These are phyloP conservation scores for Biancaea sappan DNA, from an alignment of 306 rosid genomes.

Conservation along the genomic window DNA sequence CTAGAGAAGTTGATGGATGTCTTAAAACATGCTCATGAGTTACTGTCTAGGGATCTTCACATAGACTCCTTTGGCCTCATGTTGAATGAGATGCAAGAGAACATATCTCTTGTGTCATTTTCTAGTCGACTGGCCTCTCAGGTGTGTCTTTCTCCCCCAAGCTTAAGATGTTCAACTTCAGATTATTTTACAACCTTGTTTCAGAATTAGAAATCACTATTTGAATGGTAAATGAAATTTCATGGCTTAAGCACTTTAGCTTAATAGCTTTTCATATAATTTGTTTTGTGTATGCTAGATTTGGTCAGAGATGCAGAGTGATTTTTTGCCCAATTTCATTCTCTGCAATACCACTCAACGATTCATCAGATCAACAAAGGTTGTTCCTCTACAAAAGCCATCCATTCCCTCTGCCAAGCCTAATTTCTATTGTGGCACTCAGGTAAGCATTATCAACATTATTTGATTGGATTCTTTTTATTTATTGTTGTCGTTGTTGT, in stretches of 20 bases:
- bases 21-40: slow-evolving; percentile 81
- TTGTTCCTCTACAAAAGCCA: slow-evolving; percentile 89
- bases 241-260: slow-evolving; percentile 25
- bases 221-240: slow-evolving; percentile 29
- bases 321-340: slow-evolving; percentile 88
- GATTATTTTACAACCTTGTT: slow-evolving; percentile 13
- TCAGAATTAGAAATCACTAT: slow-evolving; percentile 22
- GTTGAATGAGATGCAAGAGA: slow-evolving; percentile 99
- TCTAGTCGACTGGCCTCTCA: slow-evolving; percentile 96
- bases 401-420: slow-evolving; percentile 95
- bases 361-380: slow-evolving; percentile 80
- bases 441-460: slow-evolving; percentile 51
- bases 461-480: not conserved
- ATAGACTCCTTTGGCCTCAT: slow-evolving; percentile 83
- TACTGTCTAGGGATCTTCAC: slow-evolving; percentile 78
- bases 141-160: slow-evolving; percentile 51
- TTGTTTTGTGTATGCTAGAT: slow-evolving; percentile 59
- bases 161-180: not conserved
- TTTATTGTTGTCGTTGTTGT: too few relatives aligned
- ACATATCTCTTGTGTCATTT: slow-evolving; percentile 91
- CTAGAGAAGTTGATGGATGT: slow-evolving; percentile 82
- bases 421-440: slow-evolving; percentile 90
- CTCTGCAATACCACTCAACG: slow-evolving; percentile 98
- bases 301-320: slow-evolving; percentile 98
- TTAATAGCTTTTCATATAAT: slow-evolving; percentile 35